Evolutionary conservation across 2,329 filamentous ascomycete genomes (phyloP), one percentile per base, ranked within the genome.

Genomic region (Aureobasidium sp.): DNA sequence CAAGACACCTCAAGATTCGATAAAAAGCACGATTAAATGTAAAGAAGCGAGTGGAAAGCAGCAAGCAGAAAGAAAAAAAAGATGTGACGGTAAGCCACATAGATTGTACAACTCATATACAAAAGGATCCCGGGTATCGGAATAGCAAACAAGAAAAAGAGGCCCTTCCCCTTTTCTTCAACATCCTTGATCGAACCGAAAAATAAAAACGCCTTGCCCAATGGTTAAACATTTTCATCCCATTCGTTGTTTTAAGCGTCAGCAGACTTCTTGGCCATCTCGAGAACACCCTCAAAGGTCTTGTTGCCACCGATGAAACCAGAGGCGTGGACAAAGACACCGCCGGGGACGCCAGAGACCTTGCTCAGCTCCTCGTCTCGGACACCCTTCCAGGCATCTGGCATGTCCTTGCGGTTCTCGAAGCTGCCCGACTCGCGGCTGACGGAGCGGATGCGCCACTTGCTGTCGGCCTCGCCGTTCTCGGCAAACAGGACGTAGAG

Each of bases 291-390:
- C 63, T 95, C 90, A 69, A 89, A 94, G 0, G 88, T 95, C 80
- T 89, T 87, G 75, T 96, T 95, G 2, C 94, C 94, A 19, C 94
- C 94, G 70, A 97, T 97, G 76, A 99, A 99, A 29, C 94, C 94
- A 57, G 88, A 87, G 3, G 92, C 92, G 72, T 99, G 94, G 31
- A 96, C 88, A 72, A 99, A 99, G 29, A 99, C 86, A 64, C 89
- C 86, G 7, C 92, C 90, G 5, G 79, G 77, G 29, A 90, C 79
- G 37, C 86, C 85, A 25, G 82, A 77, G 17, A 91, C 80, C 66
- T 82, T 81, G 73, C 93, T 90, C 57, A 99, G 79, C 74, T 92
- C 85, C 67, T 88, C 86, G 70, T 97, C 94, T 42, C 94, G 82
- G 65, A 95, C 86, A 8, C 94, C 94, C 69, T 93, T 86, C 94